Conservation (phyloP, 257 asterid species). For the Jacaranda mimosifolia region DNA sequence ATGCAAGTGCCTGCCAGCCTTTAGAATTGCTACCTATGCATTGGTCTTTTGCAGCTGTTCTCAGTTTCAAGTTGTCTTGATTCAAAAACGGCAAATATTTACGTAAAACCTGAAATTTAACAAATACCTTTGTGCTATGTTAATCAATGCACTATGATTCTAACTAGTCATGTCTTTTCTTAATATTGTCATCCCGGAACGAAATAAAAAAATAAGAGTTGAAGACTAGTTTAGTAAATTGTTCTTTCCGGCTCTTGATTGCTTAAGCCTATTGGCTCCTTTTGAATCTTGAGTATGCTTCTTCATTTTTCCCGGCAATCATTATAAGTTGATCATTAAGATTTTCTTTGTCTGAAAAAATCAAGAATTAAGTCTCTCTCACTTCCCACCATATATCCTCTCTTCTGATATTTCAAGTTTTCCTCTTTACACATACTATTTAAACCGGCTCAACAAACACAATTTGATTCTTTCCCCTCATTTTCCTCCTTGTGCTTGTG, state of each 20-base stretch:
- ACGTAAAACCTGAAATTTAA: constrained; percentile 5
- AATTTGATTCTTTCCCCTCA: not conserved
- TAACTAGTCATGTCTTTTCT: not conserved
- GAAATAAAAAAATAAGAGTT: no score
- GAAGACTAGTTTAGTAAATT: not conserved
- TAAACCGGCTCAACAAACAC: constrained; percentile 14
- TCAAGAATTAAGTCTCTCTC: not conserved
- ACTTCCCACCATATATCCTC: no score
- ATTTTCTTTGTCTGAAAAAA: not conserved
- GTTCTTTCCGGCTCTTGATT: not conserved
- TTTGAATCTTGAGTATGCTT: not conserved
- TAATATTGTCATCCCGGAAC: no score
- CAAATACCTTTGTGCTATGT: not conserved
- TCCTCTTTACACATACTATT: not conserved
- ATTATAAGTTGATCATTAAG: not conserved
- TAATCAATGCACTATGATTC: not conserved
- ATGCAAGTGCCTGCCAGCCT: constrained; percentile 9
- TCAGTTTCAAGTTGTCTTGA: constrained; percentile 30
- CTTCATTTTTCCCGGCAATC: not conserved
- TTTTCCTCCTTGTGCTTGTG: not conserved
- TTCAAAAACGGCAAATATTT: constrained; percentile 18
- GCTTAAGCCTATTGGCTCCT: not conserved
- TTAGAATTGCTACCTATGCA: constrained; percentile 22
- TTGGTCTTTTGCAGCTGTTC: constrained; percentile 29
- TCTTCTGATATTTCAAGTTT: not conserved